Percentiles rank a stretch among this genome's conserved stretches.
Evolutionary conservation across 2,329 filamentous ascomycete genomes (phyloP).

Genomic region (Diaporthe australafricana): DNA sequence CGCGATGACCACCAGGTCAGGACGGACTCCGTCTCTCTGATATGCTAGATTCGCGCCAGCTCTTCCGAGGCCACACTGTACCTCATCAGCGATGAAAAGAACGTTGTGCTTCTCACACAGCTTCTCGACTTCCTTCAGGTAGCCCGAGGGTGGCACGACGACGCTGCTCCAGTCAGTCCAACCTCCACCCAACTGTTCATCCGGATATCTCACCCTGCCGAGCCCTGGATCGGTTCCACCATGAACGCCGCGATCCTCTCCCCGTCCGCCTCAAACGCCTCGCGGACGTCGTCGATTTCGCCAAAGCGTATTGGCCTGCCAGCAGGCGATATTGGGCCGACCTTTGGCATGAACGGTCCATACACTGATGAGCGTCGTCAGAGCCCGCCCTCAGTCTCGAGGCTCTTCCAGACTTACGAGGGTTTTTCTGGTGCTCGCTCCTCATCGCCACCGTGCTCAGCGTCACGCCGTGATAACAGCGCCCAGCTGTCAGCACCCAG

Average conservation of each 20-base stretch:
- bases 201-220: constrained; percentile 4
- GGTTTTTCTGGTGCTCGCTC: constrained; percentile 1
- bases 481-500: not conserved
- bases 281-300: constrained; percentile 5
- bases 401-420: not conserved
- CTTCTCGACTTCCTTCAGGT: constrained; percentile 81
- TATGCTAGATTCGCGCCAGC: constrained; percentile 19
- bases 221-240: constrained; percentile 18
- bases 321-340: not conserved
- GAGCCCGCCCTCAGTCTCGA: not conserved
- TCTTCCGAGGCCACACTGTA: constrained; percentile 81
- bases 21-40: constrained; percentile 3
- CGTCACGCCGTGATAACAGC: constrained; percentile 24
- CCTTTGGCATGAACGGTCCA: constrained; percentile 5
- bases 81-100: constrained; percentile 85
- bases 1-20: constrained; percentile 8
- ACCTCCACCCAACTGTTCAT: constrained; percentile 85
- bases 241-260: constrained; percentile 6
- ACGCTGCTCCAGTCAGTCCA: constrained; percentile 5
- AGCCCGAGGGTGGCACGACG: constrained; percentile 63
- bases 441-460: constrained; percentile 21
- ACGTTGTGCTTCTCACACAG: constrained; percentile 77
- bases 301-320: constrained; percentile 11
- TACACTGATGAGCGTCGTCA: not conserved
- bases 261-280: not conserved